Evolutionary conservation across 306 rosid genomes (phyloP), one percentile per base, ranked within the genome.

Genomic region (Argentina anserina): DNA sequence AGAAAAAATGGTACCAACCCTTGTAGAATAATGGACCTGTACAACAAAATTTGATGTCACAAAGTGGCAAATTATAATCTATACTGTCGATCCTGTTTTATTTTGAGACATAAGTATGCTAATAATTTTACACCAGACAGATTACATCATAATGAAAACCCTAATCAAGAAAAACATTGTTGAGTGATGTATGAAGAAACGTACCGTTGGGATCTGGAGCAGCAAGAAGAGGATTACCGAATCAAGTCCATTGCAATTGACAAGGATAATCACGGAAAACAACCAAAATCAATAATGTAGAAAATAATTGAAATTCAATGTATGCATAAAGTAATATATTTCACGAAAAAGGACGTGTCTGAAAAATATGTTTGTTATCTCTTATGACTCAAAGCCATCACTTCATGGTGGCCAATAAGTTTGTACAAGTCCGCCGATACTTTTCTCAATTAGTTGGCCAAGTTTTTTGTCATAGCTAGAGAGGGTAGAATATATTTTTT

Each of bases 1-100:
- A 92, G 86, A 92, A 92, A 56, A 92, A 87, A 70, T 92, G 98
- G 79, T 92, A 92, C 97, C 97, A 90, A 34, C 98, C 98, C 72
- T 85, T 90, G 89, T 90, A 86, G 78, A 65, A 90, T 79, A 90
- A 40, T 15, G 98, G 98, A 70, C 98, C 98, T 90, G 84, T 49
- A 53, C 1, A 72, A 50, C 28, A 62, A 76, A 72, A 69, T 40
- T 15, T 28, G 46, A 69, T 34, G 59, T n/a, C 11, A 47, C 20
- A 68, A 29, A 46, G 59, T 47, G 46, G 31, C 60, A 68, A 20
- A 46, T 15, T 46, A n/a, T 9, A 36, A 61, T 39, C 70, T 29
- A n/a, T n/a, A 25, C 9, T 14, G 13, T 23, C 20, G 18, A 41
- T 3, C 4, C 1, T 29, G 15, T 36, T 62, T 62, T 20, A 45